Evolutionary conservation across 306 rosid genomes (phyloP).

Genomic region (Hylodesmum podocarpum): DNA sequence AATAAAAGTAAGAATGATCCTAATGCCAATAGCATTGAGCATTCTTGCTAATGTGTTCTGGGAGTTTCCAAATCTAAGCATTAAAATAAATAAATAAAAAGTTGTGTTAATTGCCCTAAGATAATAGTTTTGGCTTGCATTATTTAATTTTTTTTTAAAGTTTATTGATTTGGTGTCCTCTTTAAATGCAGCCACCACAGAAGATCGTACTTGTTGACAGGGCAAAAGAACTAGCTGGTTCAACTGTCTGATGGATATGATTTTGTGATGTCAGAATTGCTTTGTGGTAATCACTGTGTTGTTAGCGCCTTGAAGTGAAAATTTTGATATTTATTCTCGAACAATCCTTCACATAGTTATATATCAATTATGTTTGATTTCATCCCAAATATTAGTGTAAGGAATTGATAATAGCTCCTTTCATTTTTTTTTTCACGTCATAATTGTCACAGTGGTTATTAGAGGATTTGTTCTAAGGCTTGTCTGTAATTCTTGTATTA

Average conservation of each 20-base stretch:
- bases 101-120: background rate
- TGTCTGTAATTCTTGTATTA: slow-evolving; percentile 35
- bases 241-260: slow-evolving; percentile 40
- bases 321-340: slow-evolving; percentile 28
- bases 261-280: slow-evolving; percentile 25
- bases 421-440: background rate
- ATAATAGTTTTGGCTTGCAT: background rate
- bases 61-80: background rate
- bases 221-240: slow-evolving; percentile 44
- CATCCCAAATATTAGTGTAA: slow-evolving; percentile 15
- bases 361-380: slow-evolving; percentile 23
- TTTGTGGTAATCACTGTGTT: slow-evolving; percentile 17
- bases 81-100: too few relatives aligned
- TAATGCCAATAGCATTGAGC: background rate
- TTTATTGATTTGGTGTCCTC: slow-evolving; percentile 6
- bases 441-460: background rate
- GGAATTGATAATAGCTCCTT: slow-evolving; percentile 21
- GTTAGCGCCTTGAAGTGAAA: slow-evolving; percentile 6
- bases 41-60: slow-evolving; percentile 3
- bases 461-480: background rate
- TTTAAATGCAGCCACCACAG: slow-evolving; percentile 60
- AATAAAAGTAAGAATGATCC: background rate
- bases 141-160: background rate
- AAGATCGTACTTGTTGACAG: slow-evolving; percentile 39
- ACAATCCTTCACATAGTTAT: slow-evolving; percentile 20